Base-by-base conservation (phyloP, 1,139 yeast genomes). In the Pichia sp. region DNA sequence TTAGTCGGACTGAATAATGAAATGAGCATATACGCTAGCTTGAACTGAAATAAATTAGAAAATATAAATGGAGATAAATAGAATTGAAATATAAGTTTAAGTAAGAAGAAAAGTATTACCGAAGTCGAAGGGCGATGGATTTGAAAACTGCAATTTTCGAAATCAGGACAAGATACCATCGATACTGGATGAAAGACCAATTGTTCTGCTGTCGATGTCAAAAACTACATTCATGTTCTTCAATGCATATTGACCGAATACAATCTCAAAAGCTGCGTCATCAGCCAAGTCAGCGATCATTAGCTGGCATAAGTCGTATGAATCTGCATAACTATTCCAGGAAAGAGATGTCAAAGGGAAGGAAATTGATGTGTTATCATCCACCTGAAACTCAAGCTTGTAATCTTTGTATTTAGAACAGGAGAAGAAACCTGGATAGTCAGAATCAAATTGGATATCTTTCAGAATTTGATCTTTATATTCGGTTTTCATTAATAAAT, bases 211-310 rank as follows among this genome's bases (percentile, higher is more conserved):
- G 18, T 44, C 47, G n/a, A 42, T 33, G 33, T 48, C 48, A 22
- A 47, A 38, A n/a, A 41, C 45, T 14, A 40, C 32, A 22, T 29
- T 23, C 4, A 48, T n/a, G 20, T 46, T 48, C 32, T 48, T 47
- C 29, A 48, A 16, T 15, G 37, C 37, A 25, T 47, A 48, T 41
- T 48, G 48, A 33, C 52, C 51, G 10, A 48, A 41, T 4, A 41
- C 36, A 13, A 45, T 27, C 32, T 47, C 50, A 20, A 35, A 31
- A 17, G 21, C 7, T 4, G 25, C 30, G 27, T 33, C 33, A 15
- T 44, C 42, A 14, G 29, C 22, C 17, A 45, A 18, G n/a, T 27
- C 30, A 7, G 31, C 32, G 16, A 47, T 30, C 48, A 48, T 46
- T 26, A 44, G 31, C 30, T 48, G 51, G 29, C 52, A 48, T 16